Conservation (phyloP, 2,329 filamentous ascomycete species). For the Leptographium radiaticola region DNA sequence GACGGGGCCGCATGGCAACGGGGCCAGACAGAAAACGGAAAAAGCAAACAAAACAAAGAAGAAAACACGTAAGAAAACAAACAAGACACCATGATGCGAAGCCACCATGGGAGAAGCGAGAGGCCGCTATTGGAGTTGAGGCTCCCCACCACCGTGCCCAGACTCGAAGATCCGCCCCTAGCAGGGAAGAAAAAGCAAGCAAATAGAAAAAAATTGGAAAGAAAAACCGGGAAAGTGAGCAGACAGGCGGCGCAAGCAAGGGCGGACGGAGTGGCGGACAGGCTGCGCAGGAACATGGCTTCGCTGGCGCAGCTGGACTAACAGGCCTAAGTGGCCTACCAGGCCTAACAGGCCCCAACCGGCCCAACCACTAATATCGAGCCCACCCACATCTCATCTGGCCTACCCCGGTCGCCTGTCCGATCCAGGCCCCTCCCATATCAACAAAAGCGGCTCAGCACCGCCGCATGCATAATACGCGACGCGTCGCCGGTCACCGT, state of each 20-base stretch:
- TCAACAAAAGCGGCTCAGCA: conserved; percentile 1
- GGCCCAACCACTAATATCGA: neutral
- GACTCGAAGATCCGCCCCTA: neutral
- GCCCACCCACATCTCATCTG: neutral
- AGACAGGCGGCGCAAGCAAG: too few relatives aligned
- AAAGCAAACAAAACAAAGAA: neutral
- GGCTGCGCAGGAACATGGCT: too few relatives aligned
- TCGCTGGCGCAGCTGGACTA: too few relatives aligned
- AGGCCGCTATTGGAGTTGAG: neutral
- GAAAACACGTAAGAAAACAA: neutral
- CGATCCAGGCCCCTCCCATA: neutral
- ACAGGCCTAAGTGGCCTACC: too few relatives aligned
- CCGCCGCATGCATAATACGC: neutral
- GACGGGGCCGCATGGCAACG: too few relatives aligned
- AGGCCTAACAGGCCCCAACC: neutral
- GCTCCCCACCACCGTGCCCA: neutral
- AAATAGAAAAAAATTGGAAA: neutral
- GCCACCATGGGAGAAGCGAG: neutral
- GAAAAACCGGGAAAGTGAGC: neutral
- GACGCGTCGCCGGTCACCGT: neutral
- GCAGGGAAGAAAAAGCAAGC: neutral
- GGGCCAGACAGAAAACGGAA: neutral
- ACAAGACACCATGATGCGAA: neutral
- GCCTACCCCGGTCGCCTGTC: neutral
- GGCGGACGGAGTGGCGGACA: too few relatives aligned